Evolutionary conservation across 2,329 filamentous ascomycete species (phyloP).

Genomic region (Aspergillus piperis): DNA sequence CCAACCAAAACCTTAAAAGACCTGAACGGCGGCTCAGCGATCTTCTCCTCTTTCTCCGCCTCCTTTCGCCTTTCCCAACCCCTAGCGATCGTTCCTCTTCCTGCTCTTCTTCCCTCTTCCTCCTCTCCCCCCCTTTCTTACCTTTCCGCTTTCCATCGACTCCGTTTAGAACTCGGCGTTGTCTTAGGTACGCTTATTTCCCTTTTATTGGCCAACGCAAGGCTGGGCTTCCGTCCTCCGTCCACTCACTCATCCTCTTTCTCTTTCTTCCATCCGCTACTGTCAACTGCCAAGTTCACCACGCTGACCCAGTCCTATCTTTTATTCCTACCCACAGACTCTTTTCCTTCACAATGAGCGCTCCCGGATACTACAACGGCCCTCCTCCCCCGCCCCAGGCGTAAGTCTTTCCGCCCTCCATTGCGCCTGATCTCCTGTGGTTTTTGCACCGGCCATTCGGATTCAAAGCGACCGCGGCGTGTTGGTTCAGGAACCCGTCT

Average conservation of each 20-base stretch:
- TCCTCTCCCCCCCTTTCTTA: constrained; percentile 5
- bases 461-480: not conserved
- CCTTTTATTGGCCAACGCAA: constrained; percentile 19
- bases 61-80: constrained; percentile 6
- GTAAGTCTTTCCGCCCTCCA: constrained; percentile 29
- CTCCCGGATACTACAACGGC: constrained; percentile 25
- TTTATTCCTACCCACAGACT: constrained; percentile 8
- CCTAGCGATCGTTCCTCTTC: not conserved
- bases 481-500: not conserved
- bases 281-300: not conserved
- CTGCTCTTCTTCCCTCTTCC: constrained; percentile 10
- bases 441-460: not conserved
- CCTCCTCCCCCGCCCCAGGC: constrained; percentile 43
- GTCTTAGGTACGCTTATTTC: constrained; percentile 22
- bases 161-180: constrained; percentile 24
- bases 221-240: constrained; percentile 3
- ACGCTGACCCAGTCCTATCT: constrained; percentile 2
- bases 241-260: constrained; percentile 1
- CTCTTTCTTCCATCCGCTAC: not conserved
- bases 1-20: not conserved
- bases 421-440: not conserved
- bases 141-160: not conserved
- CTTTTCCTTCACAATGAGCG: constrained; percentile 21
- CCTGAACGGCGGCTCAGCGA: constrained; percentile 1
- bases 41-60: constrained; percentile 4